Conservation (phyloP, 768 basidiomycete species). For the Auricularia sp. region DNA sequence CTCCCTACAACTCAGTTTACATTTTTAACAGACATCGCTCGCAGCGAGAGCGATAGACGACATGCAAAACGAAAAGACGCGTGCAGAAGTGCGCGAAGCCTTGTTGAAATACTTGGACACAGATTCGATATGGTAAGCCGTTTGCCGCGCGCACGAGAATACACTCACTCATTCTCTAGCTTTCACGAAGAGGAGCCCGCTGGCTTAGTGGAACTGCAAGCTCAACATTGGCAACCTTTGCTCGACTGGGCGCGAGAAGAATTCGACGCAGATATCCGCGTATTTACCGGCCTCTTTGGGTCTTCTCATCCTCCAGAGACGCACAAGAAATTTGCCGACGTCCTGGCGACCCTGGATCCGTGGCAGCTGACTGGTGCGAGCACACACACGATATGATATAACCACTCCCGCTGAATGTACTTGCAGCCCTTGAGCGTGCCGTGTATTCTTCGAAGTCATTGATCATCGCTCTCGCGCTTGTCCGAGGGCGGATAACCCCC, state of each 20-base stretch:
- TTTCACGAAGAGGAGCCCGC: conserved; percentile 76
- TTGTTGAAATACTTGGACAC: conserved; percentile 85
- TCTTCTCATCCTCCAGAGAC: conserved; percentile 63
- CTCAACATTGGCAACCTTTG: conserved; percentile 81
- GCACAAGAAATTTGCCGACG: conserved; percentile 43
- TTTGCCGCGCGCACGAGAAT: neutral
- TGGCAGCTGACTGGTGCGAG: conserved; percentile 85
- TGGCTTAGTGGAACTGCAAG: conserved; percentile 66
- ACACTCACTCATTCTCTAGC: conserved; percentile 28
- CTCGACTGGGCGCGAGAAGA: conserved; percentile 64
- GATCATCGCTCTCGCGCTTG: conserved; percentile 75
- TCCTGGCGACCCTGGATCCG: conserved; percentile 55
- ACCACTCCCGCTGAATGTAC: neutral
- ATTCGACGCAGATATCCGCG: conserved; percentile 56
- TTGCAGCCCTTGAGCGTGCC: conserved; percentile 78
- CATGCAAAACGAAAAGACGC: conserved; percentile 44
- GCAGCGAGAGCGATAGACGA: conserved; percentile 84
- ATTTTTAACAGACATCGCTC: conserved; percentile 63
- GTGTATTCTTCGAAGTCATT: conserved; percentile 87
- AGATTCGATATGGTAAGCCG: conserved; percentile 75
- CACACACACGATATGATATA: neutral
- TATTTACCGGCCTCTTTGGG: conserved; percentile 63
- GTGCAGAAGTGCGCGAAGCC: conserved; percentile 52
- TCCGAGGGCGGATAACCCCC: conserved; percentile 62
- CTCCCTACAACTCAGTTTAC: neutral